These are phyloP conservation scores for Macrolepiota fuliginosa DNA, from an alignment of 768 basidiomycete species.

Conservation along the genomic window DNA sequence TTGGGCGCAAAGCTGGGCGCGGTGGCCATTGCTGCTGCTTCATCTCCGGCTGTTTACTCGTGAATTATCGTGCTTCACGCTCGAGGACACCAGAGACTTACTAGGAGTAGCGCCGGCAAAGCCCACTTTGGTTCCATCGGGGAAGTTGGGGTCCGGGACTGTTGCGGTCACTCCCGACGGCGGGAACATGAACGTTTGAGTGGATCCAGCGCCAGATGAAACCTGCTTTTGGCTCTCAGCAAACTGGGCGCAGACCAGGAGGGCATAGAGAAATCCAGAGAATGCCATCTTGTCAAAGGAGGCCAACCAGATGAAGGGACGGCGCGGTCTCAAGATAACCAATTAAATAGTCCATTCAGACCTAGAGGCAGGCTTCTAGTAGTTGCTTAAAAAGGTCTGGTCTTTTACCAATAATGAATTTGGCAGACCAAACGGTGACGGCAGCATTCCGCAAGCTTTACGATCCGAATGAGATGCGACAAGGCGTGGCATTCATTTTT, in stretches of 20 bases:
- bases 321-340: background rate
- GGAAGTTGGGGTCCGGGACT: slow-evolving; percentile 37
- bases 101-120: slow-evolving; percentile 48
- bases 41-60: slow-evolving; percentile 35
- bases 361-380: background rate
- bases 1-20: slow-evolving; percentile 38
- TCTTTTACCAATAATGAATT: background rate
- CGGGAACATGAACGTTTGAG: slow-evolving; percentile 39
- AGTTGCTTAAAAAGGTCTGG: background rate
- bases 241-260: background rate
- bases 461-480: too few species aligned
- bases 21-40: slow-evolving; percentile 37
- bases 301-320: background rate
- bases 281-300: background rate
- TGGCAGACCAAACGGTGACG: background rate
- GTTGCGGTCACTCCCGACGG: slow-evolving; percentile 36
- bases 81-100: slow-evolving; percentile 19
- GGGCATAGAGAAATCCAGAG: background rate
- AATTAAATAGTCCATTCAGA: background rate
- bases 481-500: too few species aligned
- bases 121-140: slow-evolving; percentile 40
- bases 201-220: slow-evolving; percentile 42
- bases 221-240: slow-evolving; percentile 17
- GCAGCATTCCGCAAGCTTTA: too few species aligned
- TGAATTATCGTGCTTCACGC: background rate